These are phyloP conservation scores for Solanum raphanifolium DNA, from an alignment of 257 asterid genomes.

Conservation along the genomic window DNA sequence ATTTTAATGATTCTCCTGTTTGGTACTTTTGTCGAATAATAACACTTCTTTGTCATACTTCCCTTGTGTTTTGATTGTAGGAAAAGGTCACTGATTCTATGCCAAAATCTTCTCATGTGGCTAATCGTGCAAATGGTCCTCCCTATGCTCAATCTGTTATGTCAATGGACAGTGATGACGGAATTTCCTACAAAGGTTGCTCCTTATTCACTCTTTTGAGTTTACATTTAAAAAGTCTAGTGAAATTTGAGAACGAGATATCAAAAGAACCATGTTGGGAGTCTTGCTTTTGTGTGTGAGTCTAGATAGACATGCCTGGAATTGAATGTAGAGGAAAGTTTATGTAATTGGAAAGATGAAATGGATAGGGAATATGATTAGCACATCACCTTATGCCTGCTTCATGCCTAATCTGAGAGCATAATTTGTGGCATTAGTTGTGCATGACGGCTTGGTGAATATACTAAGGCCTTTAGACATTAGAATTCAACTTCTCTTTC, in stretches of 20 bases:
- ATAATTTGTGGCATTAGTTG: not conserved
- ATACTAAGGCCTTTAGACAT: not conserved
- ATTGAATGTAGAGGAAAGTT: not conserved
- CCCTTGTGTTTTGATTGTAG: constrained; percentile 24
- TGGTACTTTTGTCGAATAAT: not conserved
- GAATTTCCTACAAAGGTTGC: constrained; percentile 70
- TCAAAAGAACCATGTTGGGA: not conserved
- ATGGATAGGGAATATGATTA: not conserved
- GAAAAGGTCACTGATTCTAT: constrained; percentile 64
- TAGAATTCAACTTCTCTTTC: not conserved
- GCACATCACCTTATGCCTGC: not conserved
- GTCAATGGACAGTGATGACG: constrained; percentile 82
- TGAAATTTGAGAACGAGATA: not conserved
- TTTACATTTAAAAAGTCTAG: not conserved
- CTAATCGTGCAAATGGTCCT: constrained; percentile 62
- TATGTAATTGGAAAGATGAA: not conserved
- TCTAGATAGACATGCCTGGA: not conserved
- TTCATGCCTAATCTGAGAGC: not conserved
- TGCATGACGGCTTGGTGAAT: not conserved
- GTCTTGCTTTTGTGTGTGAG: not conserved
- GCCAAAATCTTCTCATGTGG: constrained; percentile 58
- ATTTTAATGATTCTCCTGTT: not conserved
- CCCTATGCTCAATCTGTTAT: constrained; percentile 59
- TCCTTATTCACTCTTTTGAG: not conserved
- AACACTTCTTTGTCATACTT: constrained; percentile 8